Conservation (phyloP, 441 rosid genomes). For the Cnidoscolus chayamansa region DNA sequence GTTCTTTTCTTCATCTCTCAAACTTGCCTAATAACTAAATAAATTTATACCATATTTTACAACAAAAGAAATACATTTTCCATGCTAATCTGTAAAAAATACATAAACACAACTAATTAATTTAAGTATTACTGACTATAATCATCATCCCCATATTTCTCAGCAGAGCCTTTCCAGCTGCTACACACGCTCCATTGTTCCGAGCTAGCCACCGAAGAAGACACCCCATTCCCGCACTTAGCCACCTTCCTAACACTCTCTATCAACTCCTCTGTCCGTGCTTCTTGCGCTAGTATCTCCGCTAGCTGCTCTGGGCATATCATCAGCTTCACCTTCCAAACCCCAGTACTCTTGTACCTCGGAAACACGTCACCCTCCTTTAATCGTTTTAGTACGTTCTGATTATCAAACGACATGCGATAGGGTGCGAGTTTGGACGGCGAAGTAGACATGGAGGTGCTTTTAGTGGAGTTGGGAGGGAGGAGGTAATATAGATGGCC, state of each 20-base stretch:
- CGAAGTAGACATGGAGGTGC: slow-evolving; percentile 5
- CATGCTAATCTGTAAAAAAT: too few species aligned
- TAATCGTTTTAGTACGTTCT: slow-evolving; percentile 32
- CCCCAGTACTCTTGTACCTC: slow-evolving; percentile 45
- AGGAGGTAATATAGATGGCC: slow-evolving; percentile 71
- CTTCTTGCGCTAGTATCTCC: slow-evolving; percentile 71
- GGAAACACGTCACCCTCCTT: slow-evolving; percentile 45
- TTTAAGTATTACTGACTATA: too few species aligned
- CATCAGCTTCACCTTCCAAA: slow-evolving; percentile 89
- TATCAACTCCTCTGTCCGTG: slow-evolving; percentile 75
- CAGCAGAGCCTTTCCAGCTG: slow-evolving; percentile 49
- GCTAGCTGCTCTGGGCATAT: slow-evolving; percentile 72
- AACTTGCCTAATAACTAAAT: too few species aligned
- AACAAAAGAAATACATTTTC: too few species aligned
- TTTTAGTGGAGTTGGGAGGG: slow-evolving; percentile 31
- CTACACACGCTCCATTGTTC: slow-evolving; percentile 62
- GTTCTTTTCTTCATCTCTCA: too few species aligned
- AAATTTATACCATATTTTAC: too few species aligned
- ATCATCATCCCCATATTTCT: slow-evolving; percentile 11
- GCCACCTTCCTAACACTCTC: slow-evolving; percentile 94
- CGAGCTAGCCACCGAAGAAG: slow-evolving; percentile 42
- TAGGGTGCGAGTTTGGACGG: slow-evolving; percentile 40
- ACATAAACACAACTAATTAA: too few species aligned
- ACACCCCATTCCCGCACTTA: slow-evolving; percentile 50
- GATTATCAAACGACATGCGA: slow-evolving; percentile 63